Conservation (phyloP, 495 filamentous ascomycete species). For the Clavariopsis aquatica region DNA sequence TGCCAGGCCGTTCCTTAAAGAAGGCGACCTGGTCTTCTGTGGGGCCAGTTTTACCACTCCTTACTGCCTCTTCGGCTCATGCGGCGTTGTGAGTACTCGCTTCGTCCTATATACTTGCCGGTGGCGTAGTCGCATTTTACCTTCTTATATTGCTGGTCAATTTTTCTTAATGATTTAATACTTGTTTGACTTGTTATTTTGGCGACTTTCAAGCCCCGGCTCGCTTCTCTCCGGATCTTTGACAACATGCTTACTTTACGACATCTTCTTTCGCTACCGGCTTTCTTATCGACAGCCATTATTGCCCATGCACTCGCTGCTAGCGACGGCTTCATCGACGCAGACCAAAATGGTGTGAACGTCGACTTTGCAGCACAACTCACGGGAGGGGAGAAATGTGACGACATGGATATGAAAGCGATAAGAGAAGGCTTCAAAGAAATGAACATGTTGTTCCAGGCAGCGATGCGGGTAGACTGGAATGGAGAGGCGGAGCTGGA, state of each 20-base stretch:
- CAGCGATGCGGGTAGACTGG: constrained; percentile 10
- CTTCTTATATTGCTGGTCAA: background rate
- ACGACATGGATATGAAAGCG: constrained; percentile 15
- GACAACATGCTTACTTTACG: constrained; percentile 14
- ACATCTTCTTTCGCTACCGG: constrained; percentile 17
- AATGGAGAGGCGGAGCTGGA: constrained; percentile 12
- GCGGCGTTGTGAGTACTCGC: background rate
- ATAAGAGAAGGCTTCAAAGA: constrained; percentile 25
- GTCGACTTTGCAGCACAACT: constrained; percentile 4
- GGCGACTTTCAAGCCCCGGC: background rate
- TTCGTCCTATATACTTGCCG: background rate
- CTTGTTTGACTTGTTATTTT: background rate
- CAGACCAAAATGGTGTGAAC: constrained; percentile 1
- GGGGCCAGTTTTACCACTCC: background rate
- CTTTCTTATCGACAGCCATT: constrained; percentile 13
- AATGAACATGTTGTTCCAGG: constrained; percentile 28
- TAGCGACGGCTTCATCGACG: constrained; percentile 17
- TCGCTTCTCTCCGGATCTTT: background rate
- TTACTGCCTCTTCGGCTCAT: background rate
- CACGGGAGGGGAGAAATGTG: constrained; percentile 23
- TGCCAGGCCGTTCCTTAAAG: background rate
- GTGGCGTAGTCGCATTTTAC: background rate
- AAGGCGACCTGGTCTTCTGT: background rate
- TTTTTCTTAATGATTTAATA: background rate
- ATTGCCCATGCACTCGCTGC: constrained; percentile 24